These are phyloP conservation scores for Micractinium sp. DNA, from an alignment of 139 green algal species.

Conservation along the genomic window DNA sequence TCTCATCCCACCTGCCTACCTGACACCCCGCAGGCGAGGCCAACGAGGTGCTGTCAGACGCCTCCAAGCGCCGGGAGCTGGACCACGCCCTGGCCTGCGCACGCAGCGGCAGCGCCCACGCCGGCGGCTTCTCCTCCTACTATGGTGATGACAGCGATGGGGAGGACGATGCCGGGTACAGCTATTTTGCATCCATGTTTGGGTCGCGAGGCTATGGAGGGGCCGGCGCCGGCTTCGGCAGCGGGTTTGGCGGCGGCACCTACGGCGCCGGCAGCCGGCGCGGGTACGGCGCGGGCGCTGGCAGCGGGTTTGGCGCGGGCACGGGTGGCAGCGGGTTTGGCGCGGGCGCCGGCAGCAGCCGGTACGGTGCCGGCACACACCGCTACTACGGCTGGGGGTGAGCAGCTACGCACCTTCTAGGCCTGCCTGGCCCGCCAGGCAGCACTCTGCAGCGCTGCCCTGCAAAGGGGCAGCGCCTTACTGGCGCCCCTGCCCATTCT, in stretches of 20 bases:
- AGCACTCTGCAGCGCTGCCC: too few species aligned
- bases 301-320: not conserved
- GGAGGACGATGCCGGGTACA: not conserved
- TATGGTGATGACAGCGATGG: not conserved
- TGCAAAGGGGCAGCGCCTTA: too few species aligned
- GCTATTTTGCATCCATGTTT: not conserved
- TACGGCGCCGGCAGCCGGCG: not conserved
- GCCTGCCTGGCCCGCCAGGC: too few species aligned
- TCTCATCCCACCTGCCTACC: not conserved
- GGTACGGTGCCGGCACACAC: not conserved
- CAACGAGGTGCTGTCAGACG: conserved; percentile 24
- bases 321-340: not conserved
- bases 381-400: not conserved
- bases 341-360: not conserved
- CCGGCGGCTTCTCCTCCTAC: not conserved
- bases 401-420: too few species aligned
- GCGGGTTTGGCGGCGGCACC: not conserved
- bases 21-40: conserved; percentile 2
- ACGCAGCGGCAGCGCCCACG: not conserved
- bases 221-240: not conserved
- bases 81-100: not conserved
- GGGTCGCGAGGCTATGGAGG: not conserved
- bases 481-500: too few species aligned
- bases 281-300: not conserved
- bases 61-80: conserved; percentile 16